phyloP scores from a whole-genome alignment of 257 asterid species.

The Cordia subcordata region DNA sequence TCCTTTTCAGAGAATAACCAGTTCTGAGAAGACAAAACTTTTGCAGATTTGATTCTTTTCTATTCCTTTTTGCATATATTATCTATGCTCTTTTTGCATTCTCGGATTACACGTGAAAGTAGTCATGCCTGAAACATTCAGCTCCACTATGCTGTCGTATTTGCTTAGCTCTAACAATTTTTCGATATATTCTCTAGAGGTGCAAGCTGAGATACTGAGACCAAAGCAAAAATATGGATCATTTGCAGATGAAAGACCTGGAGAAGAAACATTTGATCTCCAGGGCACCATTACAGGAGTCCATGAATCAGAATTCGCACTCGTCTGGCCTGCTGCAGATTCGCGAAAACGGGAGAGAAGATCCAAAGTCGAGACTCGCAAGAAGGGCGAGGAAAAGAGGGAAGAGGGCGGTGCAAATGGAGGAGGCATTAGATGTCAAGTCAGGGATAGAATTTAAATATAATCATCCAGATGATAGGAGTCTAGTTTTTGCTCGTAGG shows the following conservation, averaged over 20 bases:
- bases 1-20: too few relatives aligned
- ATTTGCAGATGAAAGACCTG: conserved; percentile 26
- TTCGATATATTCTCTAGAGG: conserved; percentile 19
- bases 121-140: conserved; percentile 2
- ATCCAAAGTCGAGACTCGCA: conserved; percentile 8
- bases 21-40: conserved; percentile 11
- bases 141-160: conserved; percentile 5
- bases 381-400: conserved; percentile 32
- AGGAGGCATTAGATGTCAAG: conserved; percentile 11
- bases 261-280: conserved; percentile 25
- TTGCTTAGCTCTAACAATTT: conserved; percentile 1
- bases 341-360: conserved; percentile 14
- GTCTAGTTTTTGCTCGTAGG: conserved; percentile 23
- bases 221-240: conserved; percentile 28
- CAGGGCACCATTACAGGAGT: conserved; percentile 27
- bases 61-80: conserved; percentile 12
- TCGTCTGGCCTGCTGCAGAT: conserved; percentile 7
- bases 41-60: conserved; percentile 18
- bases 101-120: conserved; percentile 12
- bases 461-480: conserved; percentile 21
- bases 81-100: conserved; percentile 11
- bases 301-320: conserved; percentile 29
- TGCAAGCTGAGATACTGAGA: conserved; percentile 3
- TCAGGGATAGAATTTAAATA: conserved; percentile 9
- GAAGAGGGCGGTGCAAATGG: conserved; percentile 18